Conservation (phyloP, 768 basidiomycete genomes). For the Amanita inopinata region DNA sequence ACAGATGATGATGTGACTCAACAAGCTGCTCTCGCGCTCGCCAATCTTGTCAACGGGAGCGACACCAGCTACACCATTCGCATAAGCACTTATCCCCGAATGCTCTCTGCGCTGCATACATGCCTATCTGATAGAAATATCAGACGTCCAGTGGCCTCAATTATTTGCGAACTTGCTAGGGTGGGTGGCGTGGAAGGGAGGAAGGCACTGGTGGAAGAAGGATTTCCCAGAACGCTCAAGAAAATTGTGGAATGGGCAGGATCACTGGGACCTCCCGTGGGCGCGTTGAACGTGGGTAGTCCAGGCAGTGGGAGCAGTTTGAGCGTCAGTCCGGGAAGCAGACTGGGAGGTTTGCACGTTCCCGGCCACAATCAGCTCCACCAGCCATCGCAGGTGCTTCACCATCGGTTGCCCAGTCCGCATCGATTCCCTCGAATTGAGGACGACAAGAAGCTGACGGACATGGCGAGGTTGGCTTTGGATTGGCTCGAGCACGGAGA, state of each 20-base stretch:
- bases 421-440: slow-evolving; percentile 25
- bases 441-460: slow-evolving; percentile 54
- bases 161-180: slow-evolving; percentile 47
- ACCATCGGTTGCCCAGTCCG: slow-evolving; percentile 5
- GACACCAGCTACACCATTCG: slow-evolving; percentile 34
- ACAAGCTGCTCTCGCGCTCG: slow-evolving; percentile 53
- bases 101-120: slow-evolving; percentile 44
- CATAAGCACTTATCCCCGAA: slow-evolving; percentile 39
- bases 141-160: slow-evolving; percentile 49
- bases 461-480: slow-evolving; percentile 43
- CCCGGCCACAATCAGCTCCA: slow-evolving; percentile 3
- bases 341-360: slow-evolving; percentile 5
- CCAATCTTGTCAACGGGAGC: slow-evolving; percentile 59
- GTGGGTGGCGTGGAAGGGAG: slow-evolving; percentile 24
- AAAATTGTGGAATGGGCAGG: slow-evolving; percentile 32
- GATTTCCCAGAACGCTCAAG: slow-evolving; percentile 30
- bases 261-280: slow-evolving; percentile 11
- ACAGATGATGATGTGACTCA: slow-evolving; percentile 43
- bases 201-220: slow-evolving; percentile 27
- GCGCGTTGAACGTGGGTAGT: slow-evolving; percentile 12
- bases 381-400: slow-evolving; percentile 21
- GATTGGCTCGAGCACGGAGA: slow-evolving; percentile 37
- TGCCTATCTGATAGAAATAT: slow-evolving; percentile 54
- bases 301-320: slow-evolving; percentile 9
- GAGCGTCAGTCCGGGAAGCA: slow-evolving; percentile 21